These are phyloP conservation scores for Tuber calosporum DNA, from an alignment of 495 filamentous ascomycete genomes.

Conservation along the genomic window DNA sequence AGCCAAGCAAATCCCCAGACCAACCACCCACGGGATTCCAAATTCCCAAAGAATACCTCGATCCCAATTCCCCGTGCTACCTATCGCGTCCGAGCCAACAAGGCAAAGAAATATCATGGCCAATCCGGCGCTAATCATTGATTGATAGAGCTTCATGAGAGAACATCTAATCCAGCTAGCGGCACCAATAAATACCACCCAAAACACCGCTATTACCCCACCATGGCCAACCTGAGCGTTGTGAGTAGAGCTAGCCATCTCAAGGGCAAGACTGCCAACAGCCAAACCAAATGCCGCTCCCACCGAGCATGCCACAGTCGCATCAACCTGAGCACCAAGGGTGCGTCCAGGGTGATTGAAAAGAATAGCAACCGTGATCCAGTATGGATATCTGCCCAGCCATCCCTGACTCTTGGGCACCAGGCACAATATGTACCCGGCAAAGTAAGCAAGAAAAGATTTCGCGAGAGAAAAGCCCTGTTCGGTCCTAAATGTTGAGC, in stretches of 20 bases:
- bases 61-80: slow-evolving; percentile 30
- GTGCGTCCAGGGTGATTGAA: slow-evolving; percentile 53
- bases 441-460: slow-evolving; percentile 51
- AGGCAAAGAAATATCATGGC: slow-evolving; percentile 51
- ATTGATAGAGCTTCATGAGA: slow-evolving; percentile 51
- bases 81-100: slow-evolving; percentile 45
- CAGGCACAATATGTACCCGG: slow-evolving; percentile 51
- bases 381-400: slow-evolving; percentile 51
- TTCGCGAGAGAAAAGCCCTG: slow-evolving; percentile 49
- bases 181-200: slow-evolving; percentile 49
- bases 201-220: slow-evolving; percentile 50
- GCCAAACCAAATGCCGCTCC: slow-evolving; percentile 53
- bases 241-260: slow-evolving; percentile 48
- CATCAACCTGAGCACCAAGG: slow-evolving; percentile 53
- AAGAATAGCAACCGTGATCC: slow-evolving; percentile 50
- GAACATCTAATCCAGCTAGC: slow-evolving; percentile 51
- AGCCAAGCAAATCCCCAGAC: slow-evolving; percentile 49
- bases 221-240: slow-evolving; percentile 48
- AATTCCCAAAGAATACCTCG: slow-evolving; percentile 50
- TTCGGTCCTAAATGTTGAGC: slow-evolving; percentile 38
- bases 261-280: slow-evolving; percentile 51
- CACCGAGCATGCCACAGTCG: slow-evolving; percentile 49
- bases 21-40: slow-evolving; percentile 53
- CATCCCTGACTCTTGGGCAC: slow-evolving; percentile 45
- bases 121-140: slow-evolving; percentile 51